Conservation (phyloP, 345 rosid species). For the Syzygium aromaticum region DNA sequence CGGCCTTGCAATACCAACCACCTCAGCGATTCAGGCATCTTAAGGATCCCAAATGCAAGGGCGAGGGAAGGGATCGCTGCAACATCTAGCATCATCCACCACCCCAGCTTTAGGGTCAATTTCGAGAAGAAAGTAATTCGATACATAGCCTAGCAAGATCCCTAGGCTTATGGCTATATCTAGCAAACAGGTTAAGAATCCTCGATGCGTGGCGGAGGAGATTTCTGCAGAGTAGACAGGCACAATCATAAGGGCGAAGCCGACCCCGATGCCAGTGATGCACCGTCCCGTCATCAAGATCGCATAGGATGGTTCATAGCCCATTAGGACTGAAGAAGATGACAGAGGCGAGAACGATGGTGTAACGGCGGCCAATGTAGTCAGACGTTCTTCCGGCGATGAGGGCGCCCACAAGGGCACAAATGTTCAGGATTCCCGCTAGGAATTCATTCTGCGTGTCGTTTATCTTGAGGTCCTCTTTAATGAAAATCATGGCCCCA, state of each 20-base stretch:
- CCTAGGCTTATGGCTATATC: conserved; percentile 74
- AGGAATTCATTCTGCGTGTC: conserved; percentile 43
- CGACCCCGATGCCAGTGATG: conserved; percentile 67
- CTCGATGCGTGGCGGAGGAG: conserved; percentile 49
- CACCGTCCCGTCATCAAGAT: conserved; percentile 61
- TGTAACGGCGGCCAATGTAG: conserved; percentile 46
- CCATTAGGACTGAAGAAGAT: conserved; percentile 80
- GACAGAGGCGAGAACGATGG: conserved; percentile 44
- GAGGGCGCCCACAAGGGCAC: conserved; percentile 25
- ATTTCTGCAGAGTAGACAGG: conserved; percentile 81
- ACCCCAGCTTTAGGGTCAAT: conserved; percentile 62
- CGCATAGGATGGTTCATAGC: conserved; percentile 56
- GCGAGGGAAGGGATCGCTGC: conserved; percentile 67
- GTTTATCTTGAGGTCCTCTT: conserved; percentile 35
- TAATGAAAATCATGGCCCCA: conserved; percentile 87
- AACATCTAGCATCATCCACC: conserved; percentile 81
- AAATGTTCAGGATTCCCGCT: conserved; percentile 70
- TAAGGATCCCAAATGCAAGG: conserved; percentile 32
- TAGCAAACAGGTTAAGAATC: conserved; percentile 60
- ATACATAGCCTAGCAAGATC: conserved; percentile 51
- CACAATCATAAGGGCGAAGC: conserved; percentile 81
- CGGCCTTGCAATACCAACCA: conserved; percentile 74
- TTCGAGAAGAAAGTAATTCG: conserved; percentile 51
- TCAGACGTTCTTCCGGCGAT: conserved; percentile 79
- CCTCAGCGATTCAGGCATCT: conserved; percentile 87